phyloP scores from a whole-genome alignment of 495 filamentous ascomycete genomes.

The Trichodelitschia bisporula region DNA sequence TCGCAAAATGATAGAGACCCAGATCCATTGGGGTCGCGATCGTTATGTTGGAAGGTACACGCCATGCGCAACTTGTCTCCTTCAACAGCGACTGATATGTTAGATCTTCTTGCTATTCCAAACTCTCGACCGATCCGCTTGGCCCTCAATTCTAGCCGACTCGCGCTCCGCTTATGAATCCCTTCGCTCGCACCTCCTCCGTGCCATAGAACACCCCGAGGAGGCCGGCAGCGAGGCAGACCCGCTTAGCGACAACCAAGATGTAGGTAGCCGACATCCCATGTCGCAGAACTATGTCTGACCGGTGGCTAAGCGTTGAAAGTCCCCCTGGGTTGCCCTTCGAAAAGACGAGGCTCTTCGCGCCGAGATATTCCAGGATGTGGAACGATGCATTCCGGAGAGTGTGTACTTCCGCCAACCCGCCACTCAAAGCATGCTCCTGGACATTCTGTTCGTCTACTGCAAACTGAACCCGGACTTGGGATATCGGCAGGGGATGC shows the following conservation, averaged over 20 bases:
- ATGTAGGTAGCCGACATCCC: slow-evolving; percentile 29
- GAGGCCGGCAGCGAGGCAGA: slow-evolving; percentile 50
- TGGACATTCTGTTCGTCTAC: slow-evolving; percentile 80
- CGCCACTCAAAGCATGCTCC: slow-evolving; percentile 52
- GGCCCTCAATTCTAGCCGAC: slow-evolving; percentile 39
- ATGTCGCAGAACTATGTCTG: slow-evolving; percentile 8
- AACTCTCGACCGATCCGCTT: slow-evolving; percentile 35
- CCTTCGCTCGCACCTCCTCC: slow-evolving; percentile 47
- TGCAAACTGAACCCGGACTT: slow-evolving; percentile 77
- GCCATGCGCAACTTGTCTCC: slow-evolving; percentile 19
- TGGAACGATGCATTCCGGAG: slow-evolving; percentile 80
- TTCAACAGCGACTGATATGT: slow-evolving; percentile 5
- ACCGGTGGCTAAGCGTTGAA: slow-evolving; percentile 15
- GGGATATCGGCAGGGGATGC: slow-evolving; percentile 93
- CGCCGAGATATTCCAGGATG: slow-evolving; percentile 85
- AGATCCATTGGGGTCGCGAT: slow-evolving; percentile 44
- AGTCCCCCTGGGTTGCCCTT: slow-evolving; percentile 71
- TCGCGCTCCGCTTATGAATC: slow-evolving; percentile 50
- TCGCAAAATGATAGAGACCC: slow-evolving; percentile 22
- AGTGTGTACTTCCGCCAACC: slow-evolving; percentile 71
- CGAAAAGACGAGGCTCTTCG: slow-evolving; percentile 65
- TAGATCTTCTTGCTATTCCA: slow-evolving; percentile 72
- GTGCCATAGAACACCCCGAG: slow-evolving; percentile 59
- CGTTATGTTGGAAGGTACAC: slow-evolving; percentile 94
- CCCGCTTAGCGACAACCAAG: slow-evolving; percentile 64